Evolutionary conservation across 768 basidiomycete species (phyloP), one percentile per base, ranked within the genome.

Genomic region (Xerocomellus intermedius): DNA sequence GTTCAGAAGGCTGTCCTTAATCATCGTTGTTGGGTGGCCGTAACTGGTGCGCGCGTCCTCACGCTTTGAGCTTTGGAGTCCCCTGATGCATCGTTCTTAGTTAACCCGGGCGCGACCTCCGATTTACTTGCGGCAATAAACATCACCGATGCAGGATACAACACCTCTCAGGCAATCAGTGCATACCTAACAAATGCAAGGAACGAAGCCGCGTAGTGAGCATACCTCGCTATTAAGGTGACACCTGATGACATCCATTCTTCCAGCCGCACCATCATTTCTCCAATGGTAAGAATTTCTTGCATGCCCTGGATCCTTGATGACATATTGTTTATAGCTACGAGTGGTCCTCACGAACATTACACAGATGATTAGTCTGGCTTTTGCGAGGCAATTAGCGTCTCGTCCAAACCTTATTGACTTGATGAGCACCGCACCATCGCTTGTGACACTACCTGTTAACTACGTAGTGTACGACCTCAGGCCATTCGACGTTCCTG

Each of bases 161-260:
- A 81, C 52, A 78, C 79, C 1, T 71, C 79, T 3, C 59, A 62
- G 22, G 82, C 81, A 1, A 72, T 87, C 1, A 83, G 78, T 0
- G 75, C 77, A 14, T 79, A 77, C 56, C 73, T 65, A 1, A 73
- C 71, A 0, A 76, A 78, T 57, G 85, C 80, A 21, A 74, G 85
- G 28, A 85, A 79, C 45, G 84, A 85, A 57, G 82, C 80, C 56
- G 78, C 76, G 17, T 86, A 74, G 85, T 87, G 64, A 67, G 83
- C 19, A 38, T 8, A 12, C n/a, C 6, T 46, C 13, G 26, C 21
- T 12, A 9, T 35, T 8, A 24, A 33, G 13, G 21, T 43, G 21
- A 60, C 35, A 8, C 30, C 3, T 24, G 28, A 17, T 63, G 36
- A 64, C 19, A 8, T n/a, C 24, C 14, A 16, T 56, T 50, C 30